Conservation (phyloP, 2,329 filamentous ascomycete species). For the Scedosporium dehoogii region DNA sequence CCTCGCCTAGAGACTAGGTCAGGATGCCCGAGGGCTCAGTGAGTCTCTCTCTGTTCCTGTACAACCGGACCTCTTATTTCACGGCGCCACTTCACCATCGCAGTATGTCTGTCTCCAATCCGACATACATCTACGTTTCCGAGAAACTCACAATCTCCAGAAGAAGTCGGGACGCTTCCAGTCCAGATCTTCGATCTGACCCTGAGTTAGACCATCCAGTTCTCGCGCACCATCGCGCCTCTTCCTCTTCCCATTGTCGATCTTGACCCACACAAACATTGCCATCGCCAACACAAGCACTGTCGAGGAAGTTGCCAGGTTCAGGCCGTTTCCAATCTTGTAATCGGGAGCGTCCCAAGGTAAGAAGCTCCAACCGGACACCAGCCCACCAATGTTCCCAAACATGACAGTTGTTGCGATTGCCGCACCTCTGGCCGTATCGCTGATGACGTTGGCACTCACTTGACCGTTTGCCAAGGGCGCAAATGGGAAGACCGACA, state of each 20-base stretch:
- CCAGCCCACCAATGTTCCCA: constrained; percentile 60
- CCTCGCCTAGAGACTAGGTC: too few relatives aligned
- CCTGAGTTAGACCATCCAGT: constrained; percentile 35
- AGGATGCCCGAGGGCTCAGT: too few relatives aligned
- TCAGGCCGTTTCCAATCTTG: constrained; percentile 61
- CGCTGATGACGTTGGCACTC: constrained; percentile 60
- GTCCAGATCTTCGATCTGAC: constrained; percentile 44
- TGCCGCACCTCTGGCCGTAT: constrained; percentile 57
- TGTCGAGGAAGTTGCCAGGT: constrained; percentile 41
- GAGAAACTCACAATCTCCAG: constrained; percentile 27
- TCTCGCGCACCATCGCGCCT: constrained; percentile 22
- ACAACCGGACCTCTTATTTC: too few relatives aligned
- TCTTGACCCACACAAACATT: constrained; percentile 50
- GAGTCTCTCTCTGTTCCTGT: too few relatives aligned
- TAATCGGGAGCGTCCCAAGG: constrained; percentile 55
- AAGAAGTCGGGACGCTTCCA: constrained; percentile 52
- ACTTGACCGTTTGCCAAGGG: constrained; percentile 58
- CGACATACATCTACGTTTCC: background rate
- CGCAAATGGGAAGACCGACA: constrained; percentile 53
- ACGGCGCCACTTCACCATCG: too few relatives aligned
- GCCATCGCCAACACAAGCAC: constrained; percentile 39
- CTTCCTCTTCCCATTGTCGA: constrained; percentile 42
- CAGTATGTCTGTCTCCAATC: too few relatives aligned
- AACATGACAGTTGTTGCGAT: constrained; percentile 61
- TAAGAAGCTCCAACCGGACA: constrained; percentile 56